Percentiles rank a stretch among this genome's conserved stretches.
phyloP scores from a whole-genome alignment of 345 rosid species.

The Salix viminalis region DNA sequence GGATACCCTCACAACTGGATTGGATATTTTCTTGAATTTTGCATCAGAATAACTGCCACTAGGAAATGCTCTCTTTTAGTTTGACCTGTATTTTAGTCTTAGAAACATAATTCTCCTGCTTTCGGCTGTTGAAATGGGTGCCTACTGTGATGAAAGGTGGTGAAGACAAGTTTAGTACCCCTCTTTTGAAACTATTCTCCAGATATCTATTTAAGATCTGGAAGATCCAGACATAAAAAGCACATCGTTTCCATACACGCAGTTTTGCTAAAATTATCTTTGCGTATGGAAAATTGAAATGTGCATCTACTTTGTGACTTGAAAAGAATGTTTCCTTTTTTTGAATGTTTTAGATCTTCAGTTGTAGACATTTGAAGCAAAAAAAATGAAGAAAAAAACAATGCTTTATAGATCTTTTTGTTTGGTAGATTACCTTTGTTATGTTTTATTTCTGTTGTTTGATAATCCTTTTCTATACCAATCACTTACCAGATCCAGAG shows the following conservation, averaged over 20 bases:
- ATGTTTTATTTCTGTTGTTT: background rate
- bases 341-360: background rate
- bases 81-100: background rate
- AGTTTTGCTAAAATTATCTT: background rate
- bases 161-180: background rate
- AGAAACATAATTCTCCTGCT: background rate
- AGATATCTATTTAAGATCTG: background rate
- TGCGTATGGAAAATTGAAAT: background rate
- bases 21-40: background rate
- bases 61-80: background rate
- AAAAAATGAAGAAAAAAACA: too few relatives aligned
- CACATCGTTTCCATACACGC: background rate
- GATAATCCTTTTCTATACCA: constrained; percentile 13
- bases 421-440: background rate
- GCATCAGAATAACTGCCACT: background rate
- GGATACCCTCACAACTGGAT: background rate
- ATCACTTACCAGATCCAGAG: constrained; percentile 59
- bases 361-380: background rate
- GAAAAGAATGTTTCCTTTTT: too few relatives aligned
- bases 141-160: background rate
- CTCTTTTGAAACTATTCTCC: background rate
- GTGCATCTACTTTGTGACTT: too few relatives aligned
- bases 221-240: background rate
- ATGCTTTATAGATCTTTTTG: background rate
- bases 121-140: background rate